Conservation (phyloP, 345 rosid species). For the Boechera divaricarpa region DNA sequence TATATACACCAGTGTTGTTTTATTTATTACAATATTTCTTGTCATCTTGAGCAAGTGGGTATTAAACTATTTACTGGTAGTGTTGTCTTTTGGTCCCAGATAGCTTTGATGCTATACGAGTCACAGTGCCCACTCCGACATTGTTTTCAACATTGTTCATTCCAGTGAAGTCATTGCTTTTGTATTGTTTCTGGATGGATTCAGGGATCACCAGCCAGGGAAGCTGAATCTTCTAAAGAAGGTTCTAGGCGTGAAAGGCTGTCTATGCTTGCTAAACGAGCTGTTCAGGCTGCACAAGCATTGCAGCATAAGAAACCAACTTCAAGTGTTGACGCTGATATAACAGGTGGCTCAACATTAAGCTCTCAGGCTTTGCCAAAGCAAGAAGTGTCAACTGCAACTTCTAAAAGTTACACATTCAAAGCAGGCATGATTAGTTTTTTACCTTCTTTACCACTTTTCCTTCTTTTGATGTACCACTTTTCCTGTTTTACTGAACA, state of each 20-base stretch:
- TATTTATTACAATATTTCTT: background rate
- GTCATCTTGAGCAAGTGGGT: slow-evolving; percentile 11
- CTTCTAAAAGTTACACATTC: slow-evolving; percentile 81
- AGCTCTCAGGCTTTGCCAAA: slow-evolving; percentile 77
- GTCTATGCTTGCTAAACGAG: slow-evolving; percentile 63
- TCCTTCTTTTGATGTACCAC: slow-evolving; percentile 27
- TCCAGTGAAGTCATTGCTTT: slow-evolving; percentile 24
- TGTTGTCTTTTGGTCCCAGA: slow-evolving; percentile 10
- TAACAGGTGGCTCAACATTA: slow-evolving; percentile 79
- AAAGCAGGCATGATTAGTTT: slow-evolving; percentile 64
- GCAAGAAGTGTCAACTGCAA: slow-evolving; percentile 93
- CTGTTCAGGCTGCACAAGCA: slow-evolving; percentile 58
- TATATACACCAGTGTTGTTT: slow-evolving; percentile 8
- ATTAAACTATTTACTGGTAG: background rate
- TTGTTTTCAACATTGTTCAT: slow-evolving; percentile 4
- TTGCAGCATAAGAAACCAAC: slow-evolving; percentile 80
- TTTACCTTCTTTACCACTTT: too few relatives aligned
- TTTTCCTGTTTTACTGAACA: slow-evolving; percentile 28
- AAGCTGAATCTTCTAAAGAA: slow-evolving; percentile 73
- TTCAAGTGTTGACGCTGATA: slow-evolving; percentile 95
- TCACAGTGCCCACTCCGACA: background rate
- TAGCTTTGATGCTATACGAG: slow-evolving; percentile 10
- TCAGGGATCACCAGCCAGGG: slow-evolving; percentile 75
- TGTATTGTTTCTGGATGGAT: slow-evolving; percentile 37
- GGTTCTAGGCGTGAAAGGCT: slow-evolving; percentile 71